phyloP scores from a whole-genome alignment of 2,329 filamentous ascomycete species.

The Fusarium nygamai region DNA sequence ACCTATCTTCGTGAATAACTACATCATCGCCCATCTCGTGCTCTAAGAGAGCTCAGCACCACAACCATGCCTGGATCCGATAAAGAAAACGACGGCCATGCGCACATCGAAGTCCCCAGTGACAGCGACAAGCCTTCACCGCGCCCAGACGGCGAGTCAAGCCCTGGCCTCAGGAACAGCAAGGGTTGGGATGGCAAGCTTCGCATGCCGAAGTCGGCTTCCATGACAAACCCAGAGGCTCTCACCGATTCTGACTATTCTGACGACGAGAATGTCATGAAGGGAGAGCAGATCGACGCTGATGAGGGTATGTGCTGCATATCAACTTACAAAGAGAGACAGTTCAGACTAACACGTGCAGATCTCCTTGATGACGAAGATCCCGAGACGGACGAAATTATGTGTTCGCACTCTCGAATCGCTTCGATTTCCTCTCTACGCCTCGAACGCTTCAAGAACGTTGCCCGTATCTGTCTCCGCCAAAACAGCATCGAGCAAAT shows the following conservation, averaged over 20 bases:
- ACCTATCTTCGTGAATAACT: constrained; percentile 1
- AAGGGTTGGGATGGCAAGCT: constrained; percentile 88
- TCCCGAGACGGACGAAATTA: constrained; percentile 77
- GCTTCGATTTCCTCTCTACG: constrained; percentile 78
- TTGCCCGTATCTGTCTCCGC: constrained; percentile 84
- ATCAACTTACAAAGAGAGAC: neutral
- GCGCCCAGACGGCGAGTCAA: constrained; percentile 54
- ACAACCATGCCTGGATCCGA: constrained; percentile 54
- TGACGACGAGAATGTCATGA: constrained; percentile 73
- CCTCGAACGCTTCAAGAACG: constrained; percentile 84
- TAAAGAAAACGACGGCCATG: constrained; percentile 50
- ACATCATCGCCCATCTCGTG: constrained; percentile 24
- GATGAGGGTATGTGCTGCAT: constrained; percentile 74
- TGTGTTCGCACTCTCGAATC: constrained; percentile 88
- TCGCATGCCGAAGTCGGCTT: constrained; percentile 69
- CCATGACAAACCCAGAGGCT: constrained; percentile 81
- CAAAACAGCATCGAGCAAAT: constrained; percentile 90
- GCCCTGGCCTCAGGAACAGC: constrained; percentile 64
- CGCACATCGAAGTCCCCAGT: constrained; percentile 62
- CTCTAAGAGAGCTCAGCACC: constrained; percentile 4
- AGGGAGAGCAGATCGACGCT: constrained; percentile 78
- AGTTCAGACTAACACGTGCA: constrained; percentile 45
- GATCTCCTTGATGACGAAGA: constrained; percentile 71
- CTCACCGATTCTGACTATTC: constrained; percentile 88
- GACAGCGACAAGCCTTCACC: constrained; percentile 55